These are phyloP conservation scores for Rosa chinensis DNA, from an alignment of 306 rosid genomes.

Conservation along the genomic window DNA sequence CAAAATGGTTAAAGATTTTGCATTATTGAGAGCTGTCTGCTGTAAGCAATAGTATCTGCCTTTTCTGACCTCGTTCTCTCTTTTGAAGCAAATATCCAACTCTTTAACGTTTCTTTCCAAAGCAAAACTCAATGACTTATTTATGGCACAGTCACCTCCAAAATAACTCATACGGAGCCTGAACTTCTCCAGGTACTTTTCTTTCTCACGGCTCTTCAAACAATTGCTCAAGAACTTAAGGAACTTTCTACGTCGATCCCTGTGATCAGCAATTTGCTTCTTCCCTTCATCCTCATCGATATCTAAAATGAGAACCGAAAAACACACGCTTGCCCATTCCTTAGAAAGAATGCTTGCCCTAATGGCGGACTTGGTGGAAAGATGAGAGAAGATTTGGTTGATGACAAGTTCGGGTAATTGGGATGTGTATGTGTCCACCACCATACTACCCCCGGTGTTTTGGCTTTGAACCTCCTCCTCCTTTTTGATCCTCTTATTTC, in stretches of 20 bases:
- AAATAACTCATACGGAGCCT: neutral
- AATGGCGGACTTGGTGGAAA: neutral
- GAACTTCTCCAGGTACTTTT: neutral
- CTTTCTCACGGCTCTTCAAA: neutral
- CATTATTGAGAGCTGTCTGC: neutral
- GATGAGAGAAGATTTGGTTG: neutral
- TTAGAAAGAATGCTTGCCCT: neutral
- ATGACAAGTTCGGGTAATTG: neutral
- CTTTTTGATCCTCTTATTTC: neutral
- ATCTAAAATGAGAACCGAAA: neutral
- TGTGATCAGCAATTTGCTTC: neutral
- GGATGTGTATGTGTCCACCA: neutral
- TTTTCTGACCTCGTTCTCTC: neutral
- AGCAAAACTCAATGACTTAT: neutral
- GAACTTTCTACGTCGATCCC: neutral
- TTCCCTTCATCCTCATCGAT: neutral
- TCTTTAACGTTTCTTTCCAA: slow-evolving; percentile 1
- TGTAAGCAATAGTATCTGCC: neutral
- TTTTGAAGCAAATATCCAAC: neutral
- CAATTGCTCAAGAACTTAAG: neutral
- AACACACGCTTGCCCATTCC: neutral
- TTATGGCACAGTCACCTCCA: neutral
- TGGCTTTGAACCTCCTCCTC: slow-evolving; percentile 2
- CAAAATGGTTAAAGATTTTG: neutral
- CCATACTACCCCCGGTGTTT: neutral